Percentiles rank a stretch among this genome's conserved stretches.
These are phyloP conservation scores for Tremella fuciformis DNA, from an alignment of 768 basidiomycete genomes.

Conservation along the genomic window DNA sequence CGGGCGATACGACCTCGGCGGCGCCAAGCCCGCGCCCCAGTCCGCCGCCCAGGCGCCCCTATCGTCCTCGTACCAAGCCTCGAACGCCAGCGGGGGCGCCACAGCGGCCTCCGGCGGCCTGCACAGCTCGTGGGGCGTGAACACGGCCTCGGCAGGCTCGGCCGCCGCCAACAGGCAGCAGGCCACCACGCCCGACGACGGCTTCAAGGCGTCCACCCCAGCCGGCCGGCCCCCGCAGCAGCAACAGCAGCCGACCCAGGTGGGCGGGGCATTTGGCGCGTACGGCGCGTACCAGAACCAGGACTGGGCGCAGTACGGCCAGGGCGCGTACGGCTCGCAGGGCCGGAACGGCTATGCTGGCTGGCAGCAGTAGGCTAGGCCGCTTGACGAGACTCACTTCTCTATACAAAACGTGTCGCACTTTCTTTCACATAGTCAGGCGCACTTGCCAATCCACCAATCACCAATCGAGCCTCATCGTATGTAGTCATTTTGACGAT, in stretches of 20 bases:
- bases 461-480: constrained; percentile 5
- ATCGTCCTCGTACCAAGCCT: neutral
- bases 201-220: constrained; percentile 27
- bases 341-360: constrained; percentile 36
- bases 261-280: constrained; percentile 12
- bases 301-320: constrained; percentile 45
- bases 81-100: no score
- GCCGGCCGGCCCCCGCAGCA: constrained; percentile 16
- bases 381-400: neutral
- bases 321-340: constrained; percentile 16
- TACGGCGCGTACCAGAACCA: constrained; percentile 33
- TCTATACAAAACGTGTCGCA: constrained; percentile 1
- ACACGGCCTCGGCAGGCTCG: constrained; percentile 21
- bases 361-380: constrained; percentile 44
- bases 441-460: neutral
- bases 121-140: constrained; percentile 41
- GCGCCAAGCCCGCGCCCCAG: constrained; percentile 5
- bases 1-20: constrained; percentile 32
- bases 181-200: constrained; percentile 36
- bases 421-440: neutral
- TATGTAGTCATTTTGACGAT: constrained; percentile 6
- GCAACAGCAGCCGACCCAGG: constrained; percentile 28
- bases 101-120: constrained; percentile 14
- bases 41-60: constrained; percentile 5
- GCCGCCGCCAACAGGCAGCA: constrained; percentile 17